These are phyloP conservation scores for Zea luxurians DNA, from an alignment of 176 grass and related monocot species.

Conservation along the genomic window DNA sequence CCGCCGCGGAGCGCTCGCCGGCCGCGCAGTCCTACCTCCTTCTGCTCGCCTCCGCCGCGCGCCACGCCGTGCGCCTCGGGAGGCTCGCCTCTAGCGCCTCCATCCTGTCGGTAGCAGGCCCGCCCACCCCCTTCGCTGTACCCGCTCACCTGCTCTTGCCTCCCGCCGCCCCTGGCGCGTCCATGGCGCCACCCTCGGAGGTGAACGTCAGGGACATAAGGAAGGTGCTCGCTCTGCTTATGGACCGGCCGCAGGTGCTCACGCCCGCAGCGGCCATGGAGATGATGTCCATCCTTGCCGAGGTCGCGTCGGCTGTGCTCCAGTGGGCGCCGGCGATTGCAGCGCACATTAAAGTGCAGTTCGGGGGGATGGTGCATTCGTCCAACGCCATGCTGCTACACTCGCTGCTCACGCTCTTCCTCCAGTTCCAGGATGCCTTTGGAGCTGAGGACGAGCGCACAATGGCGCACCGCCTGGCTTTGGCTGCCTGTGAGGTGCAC, in stretches of 20 bases:
- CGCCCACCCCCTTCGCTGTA: slow-evolving; percentile 59
- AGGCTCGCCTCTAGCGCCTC: slow-evolving; percentile 57
- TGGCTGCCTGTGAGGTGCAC: slow-evolving; percentile 54
- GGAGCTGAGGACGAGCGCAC: slow-evolving; percentile 55
- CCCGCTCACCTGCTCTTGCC: slow-evolving; percentile 46
- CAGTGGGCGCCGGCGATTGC: slow-evolving; percentile 60
- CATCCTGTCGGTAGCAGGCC: slow-evolving; percentile 60
- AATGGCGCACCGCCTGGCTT: slow-evolving; percentile 55
- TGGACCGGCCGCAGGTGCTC: slow-evolving; percentile 73
- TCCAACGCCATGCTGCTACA: slow-evolving; percentile 70
- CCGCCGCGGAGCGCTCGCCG: slow-evolving; percentile 74
- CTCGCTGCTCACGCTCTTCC: slow-evolving; percentile 64
- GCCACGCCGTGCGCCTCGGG: slow-evolving; percentile 53
- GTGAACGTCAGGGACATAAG: slow-evolving; percentile 75
- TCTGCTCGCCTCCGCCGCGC: slow-evolving; percentile 66
- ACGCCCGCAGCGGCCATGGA: slow-evolving; percentile 65
- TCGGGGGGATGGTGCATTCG: slow-evolving; percentile 67
- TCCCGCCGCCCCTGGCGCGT: neutral
- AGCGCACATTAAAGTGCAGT: slow-evolving; percentile 88
- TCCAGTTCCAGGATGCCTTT: slow-evolving; percentile 65
- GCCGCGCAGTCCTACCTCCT: slow-evolving; percentile 83
- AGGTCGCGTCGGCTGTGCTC: slow-evolving; percentile 55
- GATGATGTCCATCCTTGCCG: slow-evolving; percentile 56
- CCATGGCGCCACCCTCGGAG: slow-evolving; percentile 53
- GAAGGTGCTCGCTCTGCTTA: slow-evolving; percentile 68